Conservation (phyloP, 2,329 filamentous ascomycete species). For the Ophiocordyceps robertsii region DNA sequence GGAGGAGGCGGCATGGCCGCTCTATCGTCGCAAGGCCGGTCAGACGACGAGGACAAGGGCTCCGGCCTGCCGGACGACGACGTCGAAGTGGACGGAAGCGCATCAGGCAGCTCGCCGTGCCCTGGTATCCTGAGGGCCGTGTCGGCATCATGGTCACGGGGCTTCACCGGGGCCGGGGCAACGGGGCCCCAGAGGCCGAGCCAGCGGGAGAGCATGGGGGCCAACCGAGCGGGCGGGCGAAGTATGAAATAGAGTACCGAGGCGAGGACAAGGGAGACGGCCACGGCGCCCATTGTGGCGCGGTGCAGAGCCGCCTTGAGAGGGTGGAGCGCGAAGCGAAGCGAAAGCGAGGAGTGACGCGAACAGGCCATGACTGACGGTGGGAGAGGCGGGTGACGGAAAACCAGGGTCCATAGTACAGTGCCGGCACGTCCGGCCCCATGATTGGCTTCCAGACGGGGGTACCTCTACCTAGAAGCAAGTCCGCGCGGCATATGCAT, state of each 20-base stretch:
- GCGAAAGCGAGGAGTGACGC: no score
- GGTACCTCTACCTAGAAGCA: no score
- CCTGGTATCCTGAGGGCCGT: no score
- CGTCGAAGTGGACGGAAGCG: no score
- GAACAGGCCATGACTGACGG: no score
- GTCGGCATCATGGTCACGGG: neutral
- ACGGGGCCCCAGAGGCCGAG: conserved; percentile 3
- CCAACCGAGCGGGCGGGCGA: conserved; percentile 35
- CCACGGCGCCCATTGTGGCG: conserved; percentile 25
- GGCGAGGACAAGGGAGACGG: conserved; percentile 47
- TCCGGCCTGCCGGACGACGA: no score
- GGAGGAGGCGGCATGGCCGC: conserved; percentile 17
- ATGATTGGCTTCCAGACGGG: no score
- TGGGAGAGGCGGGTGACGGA: neutral
- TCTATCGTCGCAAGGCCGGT: conserved; percentile 9
- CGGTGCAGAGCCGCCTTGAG: neutral
- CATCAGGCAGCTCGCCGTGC: no score
- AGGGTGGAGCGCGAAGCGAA: neutral
- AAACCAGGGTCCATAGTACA: no score
- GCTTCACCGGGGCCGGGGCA: neutral
- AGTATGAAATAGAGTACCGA: conserved; percentile 45
- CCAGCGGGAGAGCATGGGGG: conserved; percentile 13
- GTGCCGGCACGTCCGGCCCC: no score
- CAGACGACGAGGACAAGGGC: no score
- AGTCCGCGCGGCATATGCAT: no score